Percentiles rank a stretch among this genome's conserved stretches.
phyloP scores from a whole-genome alignment of 2,329 filamentous ascomycete species.

The Penicillium corylophilum region DNA sequence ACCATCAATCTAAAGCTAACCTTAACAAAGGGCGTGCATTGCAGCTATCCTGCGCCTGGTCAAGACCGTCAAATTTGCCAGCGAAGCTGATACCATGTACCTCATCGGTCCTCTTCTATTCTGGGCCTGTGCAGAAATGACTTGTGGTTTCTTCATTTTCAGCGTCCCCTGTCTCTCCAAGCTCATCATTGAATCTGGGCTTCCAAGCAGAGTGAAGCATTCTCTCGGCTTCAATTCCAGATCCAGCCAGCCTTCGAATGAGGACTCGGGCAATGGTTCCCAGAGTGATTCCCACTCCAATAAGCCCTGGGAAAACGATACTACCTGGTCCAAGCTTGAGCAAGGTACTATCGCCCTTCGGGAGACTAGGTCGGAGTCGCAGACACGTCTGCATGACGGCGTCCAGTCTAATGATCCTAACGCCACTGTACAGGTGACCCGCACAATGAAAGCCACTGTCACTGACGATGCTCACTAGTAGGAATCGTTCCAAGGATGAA shows the following conservation, averaged over 20 bases:
- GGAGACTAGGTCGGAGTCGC: constrained; percentile 1
- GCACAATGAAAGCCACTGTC: background rate
- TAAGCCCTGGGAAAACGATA: background rate
- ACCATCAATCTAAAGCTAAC: background rate
- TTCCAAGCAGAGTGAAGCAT: constrained; percentile 2
- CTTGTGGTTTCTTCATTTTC: constrained; percentile 47
- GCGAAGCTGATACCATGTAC: constrained; percentile 31
- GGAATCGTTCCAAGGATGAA: background rate
- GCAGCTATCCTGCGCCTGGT: constrained; percentile 42
- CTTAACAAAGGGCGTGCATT: constrained; percentile 37
- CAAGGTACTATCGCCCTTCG: background rate
- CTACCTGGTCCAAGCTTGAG: background rate
- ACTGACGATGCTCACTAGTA: background rate
- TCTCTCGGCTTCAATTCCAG: constrained; percentile 1
- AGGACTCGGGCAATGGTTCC: background rate
- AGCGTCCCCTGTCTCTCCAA: constrained; percentile 43
- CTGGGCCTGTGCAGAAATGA: constrained; percentile 49
- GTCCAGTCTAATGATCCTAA: background rate
- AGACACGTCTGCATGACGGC: background rate
- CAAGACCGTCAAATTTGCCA: constrained; percentile 14
- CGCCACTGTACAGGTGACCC: background rate
- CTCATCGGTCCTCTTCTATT: constrained; percentile 42
- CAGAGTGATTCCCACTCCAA: background rate
- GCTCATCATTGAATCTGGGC: constrained; percentile 30
- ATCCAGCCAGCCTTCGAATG: background rate